phyloP scores from a whole-genome alignment of 352 stramenopile species.

The Phytophthora chlamydospora region DNA sequence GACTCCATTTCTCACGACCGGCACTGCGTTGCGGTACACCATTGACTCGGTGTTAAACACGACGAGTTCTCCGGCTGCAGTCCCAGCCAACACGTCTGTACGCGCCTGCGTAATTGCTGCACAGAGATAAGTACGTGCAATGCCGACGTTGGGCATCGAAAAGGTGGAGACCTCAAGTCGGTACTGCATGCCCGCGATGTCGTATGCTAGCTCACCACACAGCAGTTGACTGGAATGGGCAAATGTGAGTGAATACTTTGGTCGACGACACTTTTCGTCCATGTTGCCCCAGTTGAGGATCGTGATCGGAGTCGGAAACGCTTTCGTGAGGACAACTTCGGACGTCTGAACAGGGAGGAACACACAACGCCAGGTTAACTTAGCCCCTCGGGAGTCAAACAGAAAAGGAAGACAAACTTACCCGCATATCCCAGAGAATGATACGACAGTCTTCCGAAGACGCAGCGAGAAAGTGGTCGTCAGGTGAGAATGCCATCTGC shows the following conservation, averaged over 20 bases:
- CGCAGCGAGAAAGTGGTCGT: conserved; percentile 78
- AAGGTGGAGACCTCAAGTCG: conserved; percentile 69
- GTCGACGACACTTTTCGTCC: conserved; percentile 70
- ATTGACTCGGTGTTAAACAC: conserved; percentile 82
- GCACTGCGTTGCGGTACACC: conserved; percentile 68
- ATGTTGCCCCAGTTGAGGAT: conserved; percentile 75
- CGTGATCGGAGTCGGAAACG: conserved; percentile 63
- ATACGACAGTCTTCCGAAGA: conserved; percentile 69
- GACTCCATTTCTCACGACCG: conserved; percentile 71
- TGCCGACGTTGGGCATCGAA: conserved; percentile 74
- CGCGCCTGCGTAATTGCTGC: conserved; percentile 60
- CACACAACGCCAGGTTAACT: neutral
- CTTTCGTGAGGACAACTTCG: conserved; percentile 69
- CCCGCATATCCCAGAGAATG: conserved; percentile 79
- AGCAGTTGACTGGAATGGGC: conserved; percentile 73
- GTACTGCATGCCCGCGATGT: conserved; percentile 84
- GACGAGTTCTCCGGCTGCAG: conserved; percentile 81
- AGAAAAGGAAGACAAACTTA: conserved; percentile 24
- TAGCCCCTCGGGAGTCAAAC: neutral
- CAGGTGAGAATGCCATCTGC: conserved; percentile 75
- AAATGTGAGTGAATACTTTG: conserved; percentile 73
- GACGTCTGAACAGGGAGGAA: conserved; percentile 49
- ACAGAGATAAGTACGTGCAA: conserved; percentile 74
- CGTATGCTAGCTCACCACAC: conserved; percentile 67
- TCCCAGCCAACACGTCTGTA: conserved; percentile 65